These are phyloP conservation scores for Mitragyna speciosa DNA, from an alignment of 257 asterid species.

Conservation along the genomic window DNA sequence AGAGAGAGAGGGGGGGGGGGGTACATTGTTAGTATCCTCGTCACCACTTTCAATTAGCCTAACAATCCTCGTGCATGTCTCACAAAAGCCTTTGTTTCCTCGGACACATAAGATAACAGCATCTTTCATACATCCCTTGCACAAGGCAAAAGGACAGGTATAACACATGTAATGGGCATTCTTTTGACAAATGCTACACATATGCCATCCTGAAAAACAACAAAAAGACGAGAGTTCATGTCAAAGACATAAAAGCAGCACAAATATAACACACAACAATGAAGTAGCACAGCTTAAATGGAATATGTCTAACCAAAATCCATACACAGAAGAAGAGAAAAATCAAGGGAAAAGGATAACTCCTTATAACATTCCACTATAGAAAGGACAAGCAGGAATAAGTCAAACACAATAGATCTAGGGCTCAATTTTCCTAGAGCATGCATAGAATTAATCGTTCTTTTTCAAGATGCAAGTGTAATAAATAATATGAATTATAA, in stretches of 20 bases:
- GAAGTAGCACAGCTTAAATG: not conserved
- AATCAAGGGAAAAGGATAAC: not conserved
- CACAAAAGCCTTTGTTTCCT: conserved; percentile 96
- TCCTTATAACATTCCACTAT: not conserved
- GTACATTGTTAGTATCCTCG: conserved; percentile 56
- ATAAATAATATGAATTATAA: not conserved
- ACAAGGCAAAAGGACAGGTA: conserved; percentile 87
- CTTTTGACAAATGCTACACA: conserved; percentile 91
- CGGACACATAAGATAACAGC: conserved; percentile 66
- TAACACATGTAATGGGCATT: conserved; percentile 85
- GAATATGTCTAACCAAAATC: not conserved
- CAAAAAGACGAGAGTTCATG: conserved; percentile 15
- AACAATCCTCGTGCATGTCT: conserved; percentile 77
- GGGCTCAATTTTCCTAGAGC: not conserved
- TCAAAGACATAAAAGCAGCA: not conserved
- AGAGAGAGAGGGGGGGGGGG: conserved; percentile 22
- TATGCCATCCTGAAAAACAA: conserved; percentile 86
- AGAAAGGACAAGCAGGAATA: not conserved
- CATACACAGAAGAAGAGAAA: not conserved
- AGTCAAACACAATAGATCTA: not conserved
- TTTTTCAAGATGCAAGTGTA: no score
- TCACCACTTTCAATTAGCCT: conserved; percentile 63
- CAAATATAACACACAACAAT: not conserved
- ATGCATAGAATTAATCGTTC: not conserved
- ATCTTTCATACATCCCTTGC: conserved; percentile 85